Base-by-base conservation (phyloP, 2,329 filamentous ascomycete genomes). In the Calonectria hongkongensis region DNA sequence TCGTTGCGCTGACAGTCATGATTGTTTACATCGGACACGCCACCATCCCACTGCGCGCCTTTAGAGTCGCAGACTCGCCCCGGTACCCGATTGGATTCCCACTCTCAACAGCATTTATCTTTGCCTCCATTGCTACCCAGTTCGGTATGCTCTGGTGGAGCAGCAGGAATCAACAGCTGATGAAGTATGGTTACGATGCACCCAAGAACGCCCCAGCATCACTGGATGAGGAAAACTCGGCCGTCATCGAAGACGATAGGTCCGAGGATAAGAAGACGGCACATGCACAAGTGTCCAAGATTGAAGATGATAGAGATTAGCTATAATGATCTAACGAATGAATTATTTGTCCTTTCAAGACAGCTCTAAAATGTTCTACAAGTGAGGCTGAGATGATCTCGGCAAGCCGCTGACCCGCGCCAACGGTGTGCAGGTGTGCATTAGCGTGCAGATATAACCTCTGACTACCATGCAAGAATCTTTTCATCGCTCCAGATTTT, bases 1-100 rank as follows among this genome's bases (percentile, higher is more conserved):
- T 84, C 7, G 83, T 84, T 12, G 83, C 82, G 0, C 54, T 84
- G 8, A 83, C 83, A 0, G 82, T 85, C n/a, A 85, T 82, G 8
- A 71, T 85, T 3, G 83, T 85, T 0, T 85, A 85, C 36, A 73
- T 84, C 2, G 84, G 84, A 0, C 83, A 85, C 18, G 83, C 83
- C 2, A 85, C 84, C 0, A 84, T 85, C 4, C 84, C 84, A 0
- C 77, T 85, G 33, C 78, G 84, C 0, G 83, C 82, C 0, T 85
- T 83, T 66, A 79, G 81, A 25, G 83, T 83, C 0, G 75, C 79
- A 0, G 83, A 85, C 51, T 79, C 83, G 0, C 83, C 84, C 0
- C 72, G 74, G 3, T 85, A 85, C 45, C 82, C 83, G 0, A 79
- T 85, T 4, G 84, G 84, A 4, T 85, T 85, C 65, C 83, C 84